Base-by-base conservation (phyloP, 2,329 filamentous ascomycete species). In the Trichoderma cornu-damae region DNA sequence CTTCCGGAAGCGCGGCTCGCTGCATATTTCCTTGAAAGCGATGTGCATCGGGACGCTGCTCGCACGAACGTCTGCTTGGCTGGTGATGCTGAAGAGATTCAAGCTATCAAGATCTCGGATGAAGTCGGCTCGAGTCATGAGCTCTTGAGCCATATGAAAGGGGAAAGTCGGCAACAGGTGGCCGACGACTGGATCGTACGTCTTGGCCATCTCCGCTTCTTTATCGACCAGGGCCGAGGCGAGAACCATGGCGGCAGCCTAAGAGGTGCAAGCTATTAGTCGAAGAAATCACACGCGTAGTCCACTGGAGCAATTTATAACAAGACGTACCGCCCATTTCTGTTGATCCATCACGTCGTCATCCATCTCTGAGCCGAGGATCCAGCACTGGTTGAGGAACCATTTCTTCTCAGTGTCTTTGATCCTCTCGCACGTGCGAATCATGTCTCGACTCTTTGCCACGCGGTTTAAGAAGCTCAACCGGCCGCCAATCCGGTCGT, bases 341-440 rank as follows among this genome's bases (percentile, higher is more conserved):
- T 97, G 91, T 72, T 96, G 89, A 68, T 96, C 90, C 87, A 97
- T 97, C 64, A 96, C 94, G 69, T 99, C 94, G 72, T 97, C 94
- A 65, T 97, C 94, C 87, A 89, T 88, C 61, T 87, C 85, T 51
- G 74, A 75, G 9, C 87, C 87, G 3, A 90, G 78, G 59, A 89
- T 87, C 79, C 86, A 88, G 73, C 86, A 89, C 68, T 87, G 84
- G 71, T 88, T 89, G 7, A 89, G 75, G 62, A 90, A 87, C 86
- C 87, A 90, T n/a, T 80, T 85, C 73, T 87, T 88, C 69, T 90
- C 87, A 47, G 78, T 79, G 4, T 84, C 76, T 67, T 82, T 83
- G 66, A 90, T 89, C 57, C 76, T 70, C 88, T 94, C 75, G 70
- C 92, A 96, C 28, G 87, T 90, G 22, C 75, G 75, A 18, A 93